Percentiles rank a stretch among this genome's conserved stretches.
Evolutionary conservation across 2,329 filamentous ascomycete species (phyloP).

Genomic region (Pyrenophora teres): DNA sequence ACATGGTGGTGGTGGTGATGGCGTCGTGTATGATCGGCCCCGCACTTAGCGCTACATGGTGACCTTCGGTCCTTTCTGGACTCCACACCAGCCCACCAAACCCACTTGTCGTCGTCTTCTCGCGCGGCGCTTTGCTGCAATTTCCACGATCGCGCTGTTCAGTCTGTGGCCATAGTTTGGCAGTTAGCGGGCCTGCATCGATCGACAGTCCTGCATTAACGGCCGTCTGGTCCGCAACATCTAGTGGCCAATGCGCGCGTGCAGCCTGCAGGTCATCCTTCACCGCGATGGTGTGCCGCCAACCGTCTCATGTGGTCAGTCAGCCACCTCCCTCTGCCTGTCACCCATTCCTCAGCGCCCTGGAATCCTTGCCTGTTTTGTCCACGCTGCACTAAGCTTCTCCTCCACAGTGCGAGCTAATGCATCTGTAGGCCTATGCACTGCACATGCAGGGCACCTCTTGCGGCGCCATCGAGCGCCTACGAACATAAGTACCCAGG

Average conservation of each 20-base stretch:
- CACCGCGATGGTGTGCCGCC: slow-evolving; percentile 27
- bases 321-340: slow-evolving; percentile 35
- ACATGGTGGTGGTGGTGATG: slow-evolving; percentile 18
- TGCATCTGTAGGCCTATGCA: slow-evolving; percentile 25
- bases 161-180: slow-evolving; percentile 19
- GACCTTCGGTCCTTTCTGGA: slow-evolving; percentile 15
- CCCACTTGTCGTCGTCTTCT: slow-evolving; percentile 1
- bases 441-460: slow-evolving; percentile 26
- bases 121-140: slow-evolving; percentile 11
- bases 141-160: slow-evolving; percentile 22
- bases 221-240: slow-evolving; percentile 31
- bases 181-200: slow-evolving; percentile 22
- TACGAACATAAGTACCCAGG: slow-evolving; percentile 39
- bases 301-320: slow-evolving; percentile 31
- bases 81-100: neutral
- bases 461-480: slow-evolving; percentile 13
- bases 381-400: slow-evolving; percentile 45
- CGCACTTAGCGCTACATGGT: slow-evolving; percentile 21
- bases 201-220: slow-evolving; percentile 44
- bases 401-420: slow-evolving; percentile 42
- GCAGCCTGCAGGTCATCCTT: slow-evolving; percentile 35
- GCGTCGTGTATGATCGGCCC: slow-evolving; percentile 25
- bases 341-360: slow-evolving; percentile 39
- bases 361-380: slow-evolving; percentile 36
- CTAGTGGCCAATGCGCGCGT: slow-evolving; percentile 35